Percentiles rank a stretch among this genome's conserved stretches.
These are phyloP conservation scores for Colletotrichum lindemuthianum DNA, from an alignment of 2,329 filamentous ascomycete species.

Conservation along the genomic window DNA sequence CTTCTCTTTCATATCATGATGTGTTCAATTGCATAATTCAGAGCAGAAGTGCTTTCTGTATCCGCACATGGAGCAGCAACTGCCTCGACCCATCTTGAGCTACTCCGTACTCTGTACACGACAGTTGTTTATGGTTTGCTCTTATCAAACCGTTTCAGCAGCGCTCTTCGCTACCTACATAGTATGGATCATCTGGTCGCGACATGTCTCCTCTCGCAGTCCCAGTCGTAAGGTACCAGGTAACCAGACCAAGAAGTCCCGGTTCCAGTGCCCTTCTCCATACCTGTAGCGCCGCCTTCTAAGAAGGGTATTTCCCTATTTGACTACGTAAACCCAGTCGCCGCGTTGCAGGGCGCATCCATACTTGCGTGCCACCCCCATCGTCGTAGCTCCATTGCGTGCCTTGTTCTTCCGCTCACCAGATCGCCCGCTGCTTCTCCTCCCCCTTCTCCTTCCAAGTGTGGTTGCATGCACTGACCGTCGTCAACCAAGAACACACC, in stretches of 20 bases:
- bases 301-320: slow-evolving; percentile 35
- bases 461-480: slow-evolving; percentile 55
- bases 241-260: not conserved
- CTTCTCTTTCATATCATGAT: slow-evolving; percentile 2
- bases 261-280: slow-evolving; percentile 27
- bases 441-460: slow-evolving; percentile 59
- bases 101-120: not conserved
- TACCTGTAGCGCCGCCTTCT: slow-evolving; percentile 33
- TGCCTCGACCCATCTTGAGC: slow-evolving; percentile 13
- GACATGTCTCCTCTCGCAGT: slow-evolving; percentile 25
- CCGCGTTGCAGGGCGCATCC: slow-evolving; percentile 35
- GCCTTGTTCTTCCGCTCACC: slow-evolving; percentile 40
- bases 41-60: slow-evolving; percentile 10
- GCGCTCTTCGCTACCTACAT: slow-evolving; percentile 15
- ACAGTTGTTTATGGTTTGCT: slow-evolving; percentile 16
- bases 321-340: slow-evolving; percentile 29
- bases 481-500: slow-evolving; percentile 28
- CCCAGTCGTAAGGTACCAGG: not conserved
- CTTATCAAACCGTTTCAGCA: slow-evolving; percentile 37
- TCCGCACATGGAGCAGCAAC: slow-evolving; percentile 9
- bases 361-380: slow-evolving; percentile 25
- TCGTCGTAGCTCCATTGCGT: slow-evolving; percentile 38
- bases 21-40: slow-evolving; percentile 30
- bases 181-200: slow-evolving; percentile 11
- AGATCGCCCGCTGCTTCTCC: slow-evolving; percentile 46